phyloP scores from a whole-genome alignment of 768 basidiomycete genomes.

The Podaxis sp. region DNA sequence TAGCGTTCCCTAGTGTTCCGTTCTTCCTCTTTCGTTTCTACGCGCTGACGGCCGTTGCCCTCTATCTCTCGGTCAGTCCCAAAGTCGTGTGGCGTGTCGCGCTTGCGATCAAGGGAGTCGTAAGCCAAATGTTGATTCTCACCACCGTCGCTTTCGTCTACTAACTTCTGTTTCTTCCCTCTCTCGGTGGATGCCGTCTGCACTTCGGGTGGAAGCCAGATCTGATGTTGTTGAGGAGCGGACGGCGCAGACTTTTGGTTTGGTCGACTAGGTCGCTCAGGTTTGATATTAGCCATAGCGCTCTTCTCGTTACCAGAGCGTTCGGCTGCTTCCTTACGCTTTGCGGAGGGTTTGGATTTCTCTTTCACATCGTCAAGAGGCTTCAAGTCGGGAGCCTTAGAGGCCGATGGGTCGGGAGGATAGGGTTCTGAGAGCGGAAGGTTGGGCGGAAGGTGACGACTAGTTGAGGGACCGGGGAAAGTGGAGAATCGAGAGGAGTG shows the following conservation, averaged over 20 bases:
- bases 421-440: not conserved
- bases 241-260: not conserved
- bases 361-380: conserved; percentile 4
- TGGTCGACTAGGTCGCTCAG: conserved; percentile 9
- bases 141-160: not conserved
- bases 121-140: not conserved
- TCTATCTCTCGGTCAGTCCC: conserved; percentile 1
- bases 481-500: conserved; percentile 4
- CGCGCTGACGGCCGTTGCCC: not conserved
- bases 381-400: not conserved
- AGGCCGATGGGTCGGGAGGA: not conserved
- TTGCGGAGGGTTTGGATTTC: not conserved
- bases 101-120: not conserved
- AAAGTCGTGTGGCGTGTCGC: not conserved
- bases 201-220: conserved; percentile 3
- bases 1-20: not conserved
- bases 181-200: conserved; percentile 6
- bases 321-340: not conserved
- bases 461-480: conserved; percentile 4
- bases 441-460: not conserved
- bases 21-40: conserved; percentile 10
- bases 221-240: conserved; percentile 1
- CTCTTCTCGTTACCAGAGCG: conserved; percentile 5
- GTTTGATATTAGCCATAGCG: not conserved
- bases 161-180: conserved; percentile 4